Evolutionary conservation across 164 flowering plant species (phyloP).

Genomic region (Dillenia suffruticosa): DNA sequence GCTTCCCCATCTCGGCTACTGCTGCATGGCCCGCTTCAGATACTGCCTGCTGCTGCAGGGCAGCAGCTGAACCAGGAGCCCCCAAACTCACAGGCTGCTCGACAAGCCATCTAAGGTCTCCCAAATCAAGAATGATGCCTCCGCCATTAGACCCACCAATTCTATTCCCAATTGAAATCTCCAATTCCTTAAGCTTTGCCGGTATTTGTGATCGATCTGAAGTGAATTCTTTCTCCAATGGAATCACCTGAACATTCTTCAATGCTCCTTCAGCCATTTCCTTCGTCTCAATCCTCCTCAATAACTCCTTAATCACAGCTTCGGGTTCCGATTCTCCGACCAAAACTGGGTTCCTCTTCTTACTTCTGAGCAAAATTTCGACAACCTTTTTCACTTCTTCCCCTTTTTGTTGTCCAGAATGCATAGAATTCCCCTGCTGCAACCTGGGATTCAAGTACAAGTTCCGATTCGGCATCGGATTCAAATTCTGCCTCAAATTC

Average conservation of each 20-base stretch:
- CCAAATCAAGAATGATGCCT: conserved; percentile 72
- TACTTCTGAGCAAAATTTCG: conserved; percentile 50
- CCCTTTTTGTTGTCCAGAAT: conserved; percentile 31
- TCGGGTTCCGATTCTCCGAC: conserved; percentile 88
- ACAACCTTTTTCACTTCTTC: conserved; percentile 65
- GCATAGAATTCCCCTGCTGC: conserved; percentile 34
- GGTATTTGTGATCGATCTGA: conserved; percentile 33
- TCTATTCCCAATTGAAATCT: conserved; percentile 34
- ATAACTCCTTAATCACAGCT: conserved; percentile 48
- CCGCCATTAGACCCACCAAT: conserved; percentile 28
- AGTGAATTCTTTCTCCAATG: conserved; percentile 51
- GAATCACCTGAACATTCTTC: conserved; percentile 46
- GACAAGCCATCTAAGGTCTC: conserved; percentile 89
- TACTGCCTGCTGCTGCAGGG: conserved; percentile 34
- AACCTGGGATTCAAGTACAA: conserved; percentile 70
- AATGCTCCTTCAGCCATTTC: conserved; percentile 49
- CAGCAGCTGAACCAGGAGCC: conserved; percentile 18
- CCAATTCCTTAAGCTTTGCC: conserved; percentile 47
- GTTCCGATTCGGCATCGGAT: conserved; percentile 31
- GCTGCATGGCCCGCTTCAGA: conserved; percentile 49
- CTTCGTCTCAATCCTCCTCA: conserved; percentile 55
- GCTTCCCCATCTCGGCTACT: conserved; percentile 70
- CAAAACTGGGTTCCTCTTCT: conserved; percentile 77
- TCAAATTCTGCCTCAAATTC: conserved; percentile 32
- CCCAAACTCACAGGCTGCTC: conserved; percentile 54